Conservation (phyloP, 345 rosid species). For the Brassica napus region Da-Ae NC_063438.1:484501-485000, state of each 20-base stretch:
- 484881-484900: neutral
- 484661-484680: neutral
- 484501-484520: neutral
- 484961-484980: slow-evolving; percentile 5
- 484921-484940: neutral
- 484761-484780: neutral
- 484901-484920: neutral
- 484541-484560: neutral
- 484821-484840: neutral
- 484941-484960: neutral
- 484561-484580: neutral
- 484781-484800: slow-evolving; percentile 2
- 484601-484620: neutral
- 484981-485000: neutral
- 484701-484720: neutral
- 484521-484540: neutral
- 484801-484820: neutral
- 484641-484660: neutral
- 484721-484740: neutral
- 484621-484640: neutral
- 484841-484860: neutral
- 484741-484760: neutral
- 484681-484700: neutral
- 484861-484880: neutral
- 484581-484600: neutral